A percentile compares a stretch with the other conserved stretches of the same genome.
These are phyloP conservation scores for Yamadazyma nakazawae DNA, from an alignment of 805 yeast species.

Conservation along the genomic window DNA sequence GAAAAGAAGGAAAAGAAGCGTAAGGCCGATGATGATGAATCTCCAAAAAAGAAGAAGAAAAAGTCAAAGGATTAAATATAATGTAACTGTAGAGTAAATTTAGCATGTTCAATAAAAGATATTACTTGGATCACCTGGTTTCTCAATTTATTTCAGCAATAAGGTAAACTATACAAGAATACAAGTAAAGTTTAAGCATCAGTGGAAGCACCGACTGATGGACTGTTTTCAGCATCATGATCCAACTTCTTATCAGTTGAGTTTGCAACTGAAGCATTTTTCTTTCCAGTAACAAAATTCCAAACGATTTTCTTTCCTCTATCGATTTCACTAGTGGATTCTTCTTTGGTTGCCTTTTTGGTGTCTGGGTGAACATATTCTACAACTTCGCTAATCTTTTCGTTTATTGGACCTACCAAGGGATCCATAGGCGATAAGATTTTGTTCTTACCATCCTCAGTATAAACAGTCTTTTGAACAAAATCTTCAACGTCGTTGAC, in stretches of 20 bases:
- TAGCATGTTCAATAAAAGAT: constrained; percentile 10
- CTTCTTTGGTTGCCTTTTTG: constrained; percentile 39
- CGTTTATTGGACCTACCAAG: constrained; percentile 58
- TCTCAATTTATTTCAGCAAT: not conserved
- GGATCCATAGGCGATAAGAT: constrained; percentile 64
- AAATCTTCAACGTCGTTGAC: constrained; percentile 46
- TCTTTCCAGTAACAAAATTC: constrained; percentile 10
- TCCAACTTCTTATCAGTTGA: constrained; percentile 10
- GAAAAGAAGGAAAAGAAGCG: constrained; percentile 30
- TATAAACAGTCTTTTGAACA: constrained; percentile 50
- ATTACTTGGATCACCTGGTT: not conserved
- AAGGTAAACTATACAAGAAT: constrained; percentile 20
- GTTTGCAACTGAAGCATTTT: constrained; percentile 5
- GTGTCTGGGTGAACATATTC: constrained; percentile 44
- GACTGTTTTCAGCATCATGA: constrained; percentile 21
- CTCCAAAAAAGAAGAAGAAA: constrained; percentile 40
- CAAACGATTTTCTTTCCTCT: constrained; percentile 11
- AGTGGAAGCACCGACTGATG: not conserved
- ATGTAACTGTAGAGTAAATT: constrained; percentile 10
- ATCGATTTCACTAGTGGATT: constrained; percentile 54
- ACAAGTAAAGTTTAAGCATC: constrained; percentile 8
- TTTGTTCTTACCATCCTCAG: constrained; percentile 60
- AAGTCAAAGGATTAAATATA: constrained; percentile 41
- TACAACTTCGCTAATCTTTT: constrained; percentile 45
- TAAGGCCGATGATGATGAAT: constrained; percentile 31